Evolutionary conservation across 2,329 filamentous ascomycete species (phyloP).

Genomic region (Neurospora sp.): DNA sequence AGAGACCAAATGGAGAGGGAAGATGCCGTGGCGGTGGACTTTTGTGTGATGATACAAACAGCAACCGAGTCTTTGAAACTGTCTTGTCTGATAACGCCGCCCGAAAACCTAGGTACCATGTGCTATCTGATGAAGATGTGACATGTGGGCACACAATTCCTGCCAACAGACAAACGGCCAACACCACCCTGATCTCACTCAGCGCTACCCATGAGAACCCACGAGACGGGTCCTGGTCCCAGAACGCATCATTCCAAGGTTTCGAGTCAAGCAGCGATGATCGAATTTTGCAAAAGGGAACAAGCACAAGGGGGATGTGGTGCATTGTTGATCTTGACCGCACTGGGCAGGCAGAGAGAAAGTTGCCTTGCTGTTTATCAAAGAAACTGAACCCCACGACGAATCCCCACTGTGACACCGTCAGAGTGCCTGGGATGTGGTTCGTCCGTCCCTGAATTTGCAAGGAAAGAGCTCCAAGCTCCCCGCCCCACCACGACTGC

Average conservation of each 20-base stretch:
- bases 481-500: background rate
- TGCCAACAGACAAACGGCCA: background rate
- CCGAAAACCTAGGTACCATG: background rate
- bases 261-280: background rate
- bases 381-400: background rate
- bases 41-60: background rate
- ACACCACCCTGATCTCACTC: background rate
- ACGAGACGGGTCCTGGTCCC: background rate
- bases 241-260: background rate
- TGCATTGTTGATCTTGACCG: background rate
- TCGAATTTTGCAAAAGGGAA: background rate
- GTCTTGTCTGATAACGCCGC: background rate
- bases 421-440: no score
- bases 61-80: background rate
- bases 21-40: background rate
- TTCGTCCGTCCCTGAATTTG: background rate
- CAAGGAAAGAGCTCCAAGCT: background rate
- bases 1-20: background rate
- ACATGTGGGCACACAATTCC: background rate
- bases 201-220: background rate
- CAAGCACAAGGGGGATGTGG: background rate
- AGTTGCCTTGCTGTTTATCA: background rate
- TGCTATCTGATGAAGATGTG: background rate
- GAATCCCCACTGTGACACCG: background rate
- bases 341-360: background rate